Evolutionary conservation across 1,284 basidiomycete genomes (phyloP).

Genomic region (Mycena citricolor): DNA sequence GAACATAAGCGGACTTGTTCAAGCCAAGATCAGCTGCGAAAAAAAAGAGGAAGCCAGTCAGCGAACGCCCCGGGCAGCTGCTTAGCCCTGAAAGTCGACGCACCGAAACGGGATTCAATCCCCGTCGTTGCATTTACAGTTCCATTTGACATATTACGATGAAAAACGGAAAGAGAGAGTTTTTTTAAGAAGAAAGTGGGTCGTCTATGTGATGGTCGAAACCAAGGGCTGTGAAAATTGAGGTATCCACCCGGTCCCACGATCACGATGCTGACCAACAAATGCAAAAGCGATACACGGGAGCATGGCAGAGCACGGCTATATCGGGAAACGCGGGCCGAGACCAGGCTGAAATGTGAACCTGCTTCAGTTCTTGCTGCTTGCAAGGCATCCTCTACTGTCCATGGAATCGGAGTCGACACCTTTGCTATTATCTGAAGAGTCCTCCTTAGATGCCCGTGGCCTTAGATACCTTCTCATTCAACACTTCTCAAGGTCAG

Average conservation of each 20-base stretch:
- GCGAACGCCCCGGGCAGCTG: not conserved
- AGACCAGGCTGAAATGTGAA: no score
- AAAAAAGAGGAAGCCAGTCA: slow-evolving; percentile 11
- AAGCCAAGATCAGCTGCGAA: slow-evolving; percentile 61
- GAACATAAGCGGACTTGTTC: slow-evolving; percentile 88
- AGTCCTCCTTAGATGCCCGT: slow-evolving; percentile 1
- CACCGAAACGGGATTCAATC: slow-evolving; percentile 83
- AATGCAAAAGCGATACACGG: no score
- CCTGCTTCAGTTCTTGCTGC: no score
- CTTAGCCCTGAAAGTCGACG: slow-evolving; percentile 33
- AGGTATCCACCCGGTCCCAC: no score
- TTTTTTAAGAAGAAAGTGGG: slow-evolving; percentile 21
- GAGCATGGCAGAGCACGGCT: no score
- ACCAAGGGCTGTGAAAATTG: no score
- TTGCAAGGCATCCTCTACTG: no score
- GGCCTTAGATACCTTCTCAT: slow-evolving; percentile 15
- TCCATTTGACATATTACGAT: slow-evolving; percentile 83
- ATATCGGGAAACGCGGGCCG: no score
- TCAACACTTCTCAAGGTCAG: no score
- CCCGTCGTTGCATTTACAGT: slow-evolving; percentile 75
- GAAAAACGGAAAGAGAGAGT: slow-evolving; percentile 15
- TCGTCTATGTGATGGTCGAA: slow-evolving; percentile 22
- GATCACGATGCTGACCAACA: no score
- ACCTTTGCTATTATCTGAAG: slow-evolving; percentile 10
- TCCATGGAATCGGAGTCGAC: slow-evolving; percentile 14